Conservation (phyloP, 2,329 filamentous ascomycete genomes). For the Pyrenophora tritici-repentis region DNA sequence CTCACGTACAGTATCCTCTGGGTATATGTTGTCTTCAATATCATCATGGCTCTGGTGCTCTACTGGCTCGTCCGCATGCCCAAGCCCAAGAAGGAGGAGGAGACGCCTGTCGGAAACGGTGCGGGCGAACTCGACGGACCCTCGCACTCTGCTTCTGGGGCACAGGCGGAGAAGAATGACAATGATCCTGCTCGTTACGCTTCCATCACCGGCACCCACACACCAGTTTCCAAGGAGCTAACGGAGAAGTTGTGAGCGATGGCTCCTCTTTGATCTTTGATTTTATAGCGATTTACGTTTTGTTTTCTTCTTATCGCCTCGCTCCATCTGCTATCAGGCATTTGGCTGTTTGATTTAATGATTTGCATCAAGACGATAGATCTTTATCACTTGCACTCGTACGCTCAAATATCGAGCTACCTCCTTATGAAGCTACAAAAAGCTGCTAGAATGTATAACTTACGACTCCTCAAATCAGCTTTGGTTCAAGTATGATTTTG, state of each 20-base stretch:
- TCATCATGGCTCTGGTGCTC: conserved; percentile 54
- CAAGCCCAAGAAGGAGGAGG: conserved; percentile 51
- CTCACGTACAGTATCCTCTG: conserved; percentile 49
- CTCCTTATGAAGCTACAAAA: not conserved
- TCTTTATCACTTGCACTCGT: not conserved
- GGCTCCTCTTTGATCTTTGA: not conserved
- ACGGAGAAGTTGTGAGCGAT: conserved; percentile 21
- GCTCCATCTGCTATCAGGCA: not conserved
- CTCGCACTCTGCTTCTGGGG: conserved; percentile 7
- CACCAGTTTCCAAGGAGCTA: conserved; percentile 9
- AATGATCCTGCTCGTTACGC: conserved; percentile 13
- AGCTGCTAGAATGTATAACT: no score
- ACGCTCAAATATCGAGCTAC: conserved; percentile 13
- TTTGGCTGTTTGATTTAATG: no score
- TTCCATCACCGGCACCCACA: conserved; percentile 17
- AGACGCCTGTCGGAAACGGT: conserved; percentile 10
- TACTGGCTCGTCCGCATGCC: conserved; percentile 63
- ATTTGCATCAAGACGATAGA: conserved; percentile 2
- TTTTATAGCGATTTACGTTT: not conserved
- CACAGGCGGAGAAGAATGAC: conserved; percentile 15
- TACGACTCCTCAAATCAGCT: no score
- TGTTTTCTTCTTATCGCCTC: not conserved
- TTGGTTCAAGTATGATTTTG: no score
- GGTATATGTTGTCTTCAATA: conserved; percentile 59
- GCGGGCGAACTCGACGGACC: conserved; percentile 8